Conservation (phyloP, 306 rosid genomes). For the Senna tora region DNA sequence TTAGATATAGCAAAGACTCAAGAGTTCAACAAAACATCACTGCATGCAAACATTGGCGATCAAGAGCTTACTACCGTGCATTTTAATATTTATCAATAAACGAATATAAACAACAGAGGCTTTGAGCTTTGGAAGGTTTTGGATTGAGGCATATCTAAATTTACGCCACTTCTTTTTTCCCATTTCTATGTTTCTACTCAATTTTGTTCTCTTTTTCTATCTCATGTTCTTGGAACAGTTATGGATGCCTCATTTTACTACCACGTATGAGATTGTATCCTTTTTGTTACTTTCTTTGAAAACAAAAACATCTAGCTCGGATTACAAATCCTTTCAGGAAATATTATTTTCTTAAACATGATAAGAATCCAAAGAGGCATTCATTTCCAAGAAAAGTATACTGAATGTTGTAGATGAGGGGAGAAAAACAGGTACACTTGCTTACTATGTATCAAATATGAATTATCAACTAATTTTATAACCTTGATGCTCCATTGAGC, state of each 20-base stretch:
- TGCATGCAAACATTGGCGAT: not conserved
- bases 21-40: constrained; percentile 3
- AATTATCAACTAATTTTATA: constrained; percentile 1
- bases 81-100: not conserved
- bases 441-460: not conserved
- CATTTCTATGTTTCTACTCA: not conserved
- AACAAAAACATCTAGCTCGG: not conserved
- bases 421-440: not conserved
- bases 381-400: not conserved
- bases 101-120: not conserved
- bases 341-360: constrained; percentile 5
- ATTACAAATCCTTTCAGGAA: constrained; percentile 1
- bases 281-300: not conserved
- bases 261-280: not conserved
- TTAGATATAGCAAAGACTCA: constrained; percentile 6
- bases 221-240: not conserved
- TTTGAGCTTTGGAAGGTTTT: constrained; percentile 6
- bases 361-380: constrained; percentile 3
- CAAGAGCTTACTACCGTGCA: not conserved
- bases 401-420: not conserved
- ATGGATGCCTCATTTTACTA: not conserved
- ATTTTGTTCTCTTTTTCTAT: not conserved
- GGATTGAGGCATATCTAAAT: not conserved
- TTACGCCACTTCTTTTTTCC: constrained; percentile 1
- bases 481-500: constrained; percentile 21